phyloP scores from a whole-genome alignment of 2,329 filamentous ascomycete species.

The Cladophialophora yegresii region DNA sequence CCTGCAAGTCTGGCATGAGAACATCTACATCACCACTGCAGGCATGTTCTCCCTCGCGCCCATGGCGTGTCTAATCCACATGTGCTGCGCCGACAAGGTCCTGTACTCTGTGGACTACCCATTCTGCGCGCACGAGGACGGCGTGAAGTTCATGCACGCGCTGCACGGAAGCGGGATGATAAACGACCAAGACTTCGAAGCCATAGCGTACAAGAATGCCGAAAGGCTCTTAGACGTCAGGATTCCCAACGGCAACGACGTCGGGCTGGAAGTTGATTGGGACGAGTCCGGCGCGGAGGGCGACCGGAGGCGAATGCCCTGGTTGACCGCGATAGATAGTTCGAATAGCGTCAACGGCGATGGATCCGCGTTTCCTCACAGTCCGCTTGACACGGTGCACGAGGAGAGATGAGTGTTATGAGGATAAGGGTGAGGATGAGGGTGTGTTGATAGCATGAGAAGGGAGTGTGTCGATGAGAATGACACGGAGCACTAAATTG shows the following conservation, averaged over 20 bases:
- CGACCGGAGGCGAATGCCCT: conserved; percentile 15
- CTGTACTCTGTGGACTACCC: conserved; percentile 63
- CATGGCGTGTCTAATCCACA: conserved; percentile 47
- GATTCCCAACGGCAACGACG: conserved; percentile 19
- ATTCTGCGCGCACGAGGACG: conserved; percentile 55
- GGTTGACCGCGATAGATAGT: conserved; percentile 18
- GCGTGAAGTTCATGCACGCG: conserved; percentile 52
- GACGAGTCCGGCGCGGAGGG: not conserved
- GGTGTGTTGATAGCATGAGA: not conserved
- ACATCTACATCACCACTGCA: conserved; percentile 61
- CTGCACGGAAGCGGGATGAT: conserved; percentile 55
- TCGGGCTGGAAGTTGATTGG: conserved; percentile 19
- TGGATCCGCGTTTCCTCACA: conserved; percentile 17
- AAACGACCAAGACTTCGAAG: conserved; percentile 52
- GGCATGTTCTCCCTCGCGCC: conserved; percentile 56
- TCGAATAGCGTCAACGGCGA: conserved; percentile 12
- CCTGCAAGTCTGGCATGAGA: conserved; percentile 56
- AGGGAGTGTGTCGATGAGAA: not conserved
- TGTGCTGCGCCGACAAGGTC: conserved; percentile 50
- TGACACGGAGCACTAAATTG: not conserved
- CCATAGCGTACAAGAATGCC: conserved; percentile 56
- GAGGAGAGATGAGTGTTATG: conserved; percentile 15
- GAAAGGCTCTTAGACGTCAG: conserved; percentile 47
- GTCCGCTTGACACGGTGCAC: conserved; percentile 26
- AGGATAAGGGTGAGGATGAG: not conserved